These are phyloP conservation scores for Coemansia sp. DNA, from an alignment of 192 early-diverging fungal species.

Conservation along the genomic window DNA sequence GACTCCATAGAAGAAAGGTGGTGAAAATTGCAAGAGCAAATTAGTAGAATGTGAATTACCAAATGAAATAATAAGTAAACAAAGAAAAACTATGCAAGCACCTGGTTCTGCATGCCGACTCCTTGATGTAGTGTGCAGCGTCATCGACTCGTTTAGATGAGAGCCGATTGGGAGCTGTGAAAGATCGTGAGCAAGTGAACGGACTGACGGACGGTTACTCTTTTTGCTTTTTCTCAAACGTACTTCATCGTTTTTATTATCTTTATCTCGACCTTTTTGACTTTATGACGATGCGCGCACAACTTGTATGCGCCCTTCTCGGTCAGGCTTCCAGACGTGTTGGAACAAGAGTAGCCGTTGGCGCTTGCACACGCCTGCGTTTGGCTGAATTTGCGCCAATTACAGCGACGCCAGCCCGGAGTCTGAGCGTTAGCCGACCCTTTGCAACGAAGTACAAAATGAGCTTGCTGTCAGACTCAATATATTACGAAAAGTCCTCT, in stretches of 20 bases:
- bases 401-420: neutral
- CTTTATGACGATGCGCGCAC: neutral
- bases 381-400: neutral
- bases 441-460: constrained; percentile 18
- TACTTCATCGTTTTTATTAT: neutral
- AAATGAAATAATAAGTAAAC: neutral
- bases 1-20: neutral
- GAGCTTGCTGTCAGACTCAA: constrained; percentile 58
- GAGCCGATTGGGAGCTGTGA: neutral
- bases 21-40: neutral
- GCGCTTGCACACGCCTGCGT: neutral
- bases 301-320: neutral
- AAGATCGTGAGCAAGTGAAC: neutral
- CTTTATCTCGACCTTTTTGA: neutral
- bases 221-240: neutral
- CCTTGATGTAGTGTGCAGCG: neutral
- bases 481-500: constrained; percentile 67
- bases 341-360: neutral
- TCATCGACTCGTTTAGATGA: neutral
- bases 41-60: neutral
- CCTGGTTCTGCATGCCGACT: neutral
- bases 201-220: neutral
- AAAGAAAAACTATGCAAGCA: neutral
- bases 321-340: neutral
- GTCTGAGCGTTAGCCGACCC: neutral